Base-by-base conservation (phyloP, 257 asterid genomes). In the Solanum okadae region DNA sequence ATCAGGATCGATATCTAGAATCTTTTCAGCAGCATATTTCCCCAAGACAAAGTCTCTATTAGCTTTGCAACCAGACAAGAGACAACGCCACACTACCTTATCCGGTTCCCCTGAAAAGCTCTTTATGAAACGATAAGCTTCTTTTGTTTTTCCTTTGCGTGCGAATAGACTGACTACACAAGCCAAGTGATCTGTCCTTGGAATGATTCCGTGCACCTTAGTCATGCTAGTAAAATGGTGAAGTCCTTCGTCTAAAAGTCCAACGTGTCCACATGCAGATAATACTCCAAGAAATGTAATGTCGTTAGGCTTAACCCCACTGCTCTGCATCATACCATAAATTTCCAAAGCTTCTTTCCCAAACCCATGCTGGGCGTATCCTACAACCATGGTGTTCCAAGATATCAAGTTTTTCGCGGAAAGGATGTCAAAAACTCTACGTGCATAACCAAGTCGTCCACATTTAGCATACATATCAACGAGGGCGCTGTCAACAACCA, bases 381-480 rank as follows among this genome's bases (percentile, higher is more conserved):
- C 98, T 29, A 92, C 86, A 70, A 96, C 91, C 93, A 96, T 94
- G 37, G 96, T 90, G 87, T 95, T 96, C 99, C 99, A 96, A 6
- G 97, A 92, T 68, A 96, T 94, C 34, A 91, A 88, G 89, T 93
- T 94, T 89, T 89, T 95, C 14, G 37, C 63, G 11, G 94, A 93
- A 86, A 96, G 93, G 40, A 38, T 25, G 83, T 95, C 91, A 16
- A 96, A 96, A 67, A 92, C 95, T 73, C 90, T 93, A 70, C 93
- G 84, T 77, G 98, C 97, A 61, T 91, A 91, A 44, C 85, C 71
- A 59, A 96, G 70, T 34, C 88, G 91, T 52, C 99, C 99, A 83
- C 99, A 94, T 87, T 94, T 96, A 20, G 95, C 95, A 82, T 96
- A 95, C 98, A 96, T 96, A 86, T 94, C 96, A 38, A 95, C 49